Base-by-base conservation (phyloP, 2,329 filamentous ascomycete genomes). In the Pseudogymnoascus sp. region DNA sequence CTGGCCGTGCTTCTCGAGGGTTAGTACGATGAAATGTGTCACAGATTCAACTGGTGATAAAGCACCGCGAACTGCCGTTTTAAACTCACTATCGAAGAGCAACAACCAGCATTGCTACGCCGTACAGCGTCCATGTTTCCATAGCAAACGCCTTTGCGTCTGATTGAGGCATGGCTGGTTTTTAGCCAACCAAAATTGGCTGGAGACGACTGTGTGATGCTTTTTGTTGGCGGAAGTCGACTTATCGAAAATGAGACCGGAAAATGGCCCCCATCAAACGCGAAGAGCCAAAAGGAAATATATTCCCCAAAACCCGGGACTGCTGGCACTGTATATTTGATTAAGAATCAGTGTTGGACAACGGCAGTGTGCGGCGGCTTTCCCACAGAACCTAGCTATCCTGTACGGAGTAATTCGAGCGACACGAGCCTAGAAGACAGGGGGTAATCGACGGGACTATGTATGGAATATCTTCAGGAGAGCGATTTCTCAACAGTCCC, bases 1-100 rank as follows among this genome's bases (percentile, higher is more conserved):
- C 74, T 72, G 53, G 75, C 74, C 22, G 69, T 61, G 41, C 75
- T 77, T 58, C 9, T 7, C 36, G 18, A 12, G 61, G 35, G 35
- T 25, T 61, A 62, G n/a, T 63, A 63, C 25, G 50, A 61, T 57
- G 22, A 59, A 35, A 38, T 61, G 25, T 14, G 20, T 57, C 15
- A 60, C 20, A 5, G n/a, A 50, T 72, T 74, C 68, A 43, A 75
- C 64, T 4, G 4, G 69, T 62, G 22, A 71, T 71, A 57, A 72
- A 36, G 5, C 36, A n/a, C 61, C 64, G 37, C 58, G 59, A 8
- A 75, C 65, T 75, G 57, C 58, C 36, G 36, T 33, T 14, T 25
- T 25, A 4, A 39, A 66, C 64, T 59, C 37, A 68, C 66, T 66
- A 60, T 61, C 66, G 57, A 3, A 64, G 25, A 18, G 60, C 12